Base-by-base conservation (phyloP, 805 yeast genomes). In the Cyberlindnera nakhonratchasimensis region DNA sequence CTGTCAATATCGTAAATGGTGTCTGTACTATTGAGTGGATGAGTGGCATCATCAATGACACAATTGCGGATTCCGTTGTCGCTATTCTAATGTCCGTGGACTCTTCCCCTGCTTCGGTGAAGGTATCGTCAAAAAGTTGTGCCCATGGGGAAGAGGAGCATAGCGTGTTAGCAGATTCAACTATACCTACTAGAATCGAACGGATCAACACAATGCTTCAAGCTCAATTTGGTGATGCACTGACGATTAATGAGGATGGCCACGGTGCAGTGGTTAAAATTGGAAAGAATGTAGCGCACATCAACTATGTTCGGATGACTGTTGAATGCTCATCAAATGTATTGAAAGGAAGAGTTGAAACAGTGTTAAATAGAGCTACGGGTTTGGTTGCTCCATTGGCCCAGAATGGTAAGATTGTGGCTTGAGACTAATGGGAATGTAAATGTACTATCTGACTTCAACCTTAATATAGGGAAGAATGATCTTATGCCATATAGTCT, bases 71-170 rank as follows among this genome's bases (percentile, higher is more conserved):
- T 58, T 82, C 96, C 13, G 85, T 89, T 1, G 77, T 93, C 45
- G 96, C 97, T 0, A 88, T 93, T 29, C 63, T 93, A 24, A 74
- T 91, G 64, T 86, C 96, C 34, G 93, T 91, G 31, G 99, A 93
- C 60, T 82, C 96, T 0, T 81, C 96, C 0, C 96, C 96, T 10
- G 95, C 96, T 2, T 87, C 97, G 6, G 96, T 93, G 22, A 93
- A 91, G 59, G 63, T 88, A 50, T 80, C 96, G 12, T 80, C 95
- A 6, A 73, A 74, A 40, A 50, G 70, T 2, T 80, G 84, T 50
- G 47, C 57, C 1, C 84, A 80, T 58, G 58, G 51, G 5, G 70
- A 65, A 45, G 32, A 40, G 6, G 29, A 29, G 12, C 14, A 23
- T n/a, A 29, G 37, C 20, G 42, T 39, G 3, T 61, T 67, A 53